Evolutionary conservation across 345 rosid genomes (phyloP).

Genomic region (Eucalyptus erythrocorys): DNA sequence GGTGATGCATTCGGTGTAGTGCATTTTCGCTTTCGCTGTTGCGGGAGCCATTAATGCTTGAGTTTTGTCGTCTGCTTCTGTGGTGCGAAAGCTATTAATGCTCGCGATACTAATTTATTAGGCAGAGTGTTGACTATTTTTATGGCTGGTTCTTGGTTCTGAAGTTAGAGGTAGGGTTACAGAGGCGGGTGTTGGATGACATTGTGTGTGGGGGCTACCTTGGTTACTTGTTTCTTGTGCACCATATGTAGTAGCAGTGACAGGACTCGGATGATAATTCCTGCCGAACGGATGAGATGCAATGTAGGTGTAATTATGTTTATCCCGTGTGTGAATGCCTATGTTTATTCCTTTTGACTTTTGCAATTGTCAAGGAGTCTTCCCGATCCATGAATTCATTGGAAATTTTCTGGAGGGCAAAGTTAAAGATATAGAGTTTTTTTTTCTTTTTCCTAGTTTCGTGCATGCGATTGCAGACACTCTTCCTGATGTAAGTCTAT

Average conservation of each 20-base stretch:
- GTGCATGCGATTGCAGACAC: background rate
- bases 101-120: background rate
- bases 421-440: background rate
- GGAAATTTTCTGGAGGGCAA: background rate
- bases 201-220: background rate
- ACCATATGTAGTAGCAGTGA: background rate
- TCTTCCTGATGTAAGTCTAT: background rate
- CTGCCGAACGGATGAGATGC: background rate
- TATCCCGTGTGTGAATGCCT: rapidly evolving
- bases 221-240: background rate
- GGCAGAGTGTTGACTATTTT: background rate
- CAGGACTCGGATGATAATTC: background rate
- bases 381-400: background rate
- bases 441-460: background rate
- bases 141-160: background rate
- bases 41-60: background rate
- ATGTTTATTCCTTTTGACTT: background rate
- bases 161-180: background rate
- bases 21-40: background rate
- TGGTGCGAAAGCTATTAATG: background rate
- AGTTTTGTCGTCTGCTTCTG: background rate
- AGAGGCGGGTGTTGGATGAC: background rate
- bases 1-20: background rate
- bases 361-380: background rate
- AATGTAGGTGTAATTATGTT: background rate